Evolutionary conservation across 2,329 filamentous ascomycete species (phyloP).

Genomic region (Colletotrichum siamense): DNA sequence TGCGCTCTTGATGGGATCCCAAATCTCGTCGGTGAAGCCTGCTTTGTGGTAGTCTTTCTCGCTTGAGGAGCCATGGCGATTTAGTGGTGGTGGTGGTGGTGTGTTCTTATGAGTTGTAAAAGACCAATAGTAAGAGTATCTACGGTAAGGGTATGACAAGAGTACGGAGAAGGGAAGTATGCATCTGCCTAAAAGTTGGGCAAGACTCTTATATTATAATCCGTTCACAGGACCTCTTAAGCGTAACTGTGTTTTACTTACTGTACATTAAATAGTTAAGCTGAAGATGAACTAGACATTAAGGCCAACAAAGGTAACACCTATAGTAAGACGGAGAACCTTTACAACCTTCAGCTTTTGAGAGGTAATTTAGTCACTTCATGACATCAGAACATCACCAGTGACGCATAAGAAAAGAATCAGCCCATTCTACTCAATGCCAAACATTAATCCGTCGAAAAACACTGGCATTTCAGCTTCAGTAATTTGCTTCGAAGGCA

Average conservation of each 20-base stretch:
- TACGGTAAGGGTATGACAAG: not conserved
- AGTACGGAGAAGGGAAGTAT: not conserved
- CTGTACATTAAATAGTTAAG: not conserved
- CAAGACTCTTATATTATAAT: not conserved
- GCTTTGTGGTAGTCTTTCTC: not conserved
- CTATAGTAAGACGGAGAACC: not conserved
- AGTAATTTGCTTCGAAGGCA: not conserved
- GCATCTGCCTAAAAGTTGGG: not conserved
- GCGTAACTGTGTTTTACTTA: not conserved
- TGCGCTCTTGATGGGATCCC: constrained; percentile 35
- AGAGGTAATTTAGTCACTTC: not conserved
- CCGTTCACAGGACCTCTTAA: not conserved
- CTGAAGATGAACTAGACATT: not conserved
- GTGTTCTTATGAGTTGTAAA: not conserved
- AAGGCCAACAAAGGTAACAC: not conserved
- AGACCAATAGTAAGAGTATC: not conserved
- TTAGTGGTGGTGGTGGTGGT: not conserved
- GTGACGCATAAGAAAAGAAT: not conserved
- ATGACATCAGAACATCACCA: not conserved
- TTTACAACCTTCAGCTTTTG: not conserved
- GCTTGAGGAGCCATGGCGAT: not conserved
- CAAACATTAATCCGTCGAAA: not conserved
- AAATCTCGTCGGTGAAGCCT: constrained; percentile 29
- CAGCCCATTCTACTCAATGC: not conserved
- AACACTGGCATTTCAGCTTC: not conserved